These are phyloP conservation scores for Tylopilus sp. DNA, from an alignment of 768 basidiomycete species.

Conservation along the genomic window DNA sequence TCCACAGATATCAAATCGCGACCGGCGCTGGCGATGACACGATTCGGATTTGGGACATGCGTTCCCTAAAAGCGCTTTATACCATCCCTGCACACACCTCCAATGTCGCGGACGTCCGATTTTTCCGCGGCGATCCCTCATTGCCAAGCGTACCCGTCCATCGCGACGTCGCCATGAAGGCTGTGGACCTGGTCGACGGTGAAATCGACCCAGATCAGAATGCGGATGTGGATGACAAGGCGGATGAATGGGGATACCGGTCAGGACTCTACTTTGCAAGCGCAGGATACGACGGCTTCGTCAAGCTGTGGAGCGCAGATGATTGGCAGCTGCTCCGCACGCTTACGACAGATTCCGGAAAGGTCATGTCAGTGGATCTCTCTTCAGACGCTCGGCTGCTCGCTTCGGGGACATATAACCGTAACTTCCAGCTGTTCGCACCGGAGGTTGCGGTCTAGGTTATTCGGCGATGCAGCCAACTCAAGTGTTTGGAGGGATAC, in stretches of 20 bases:
- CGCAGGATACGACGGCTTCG: conserved; percentile 90
- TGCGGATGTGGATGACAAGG: conserved; percentile 24
- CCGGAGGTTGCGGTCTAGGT: conserved; percentile 53
- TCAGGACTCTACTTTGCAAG: conserved; percentile 92
- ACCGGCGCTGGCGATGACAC: conserved; percentile 98
- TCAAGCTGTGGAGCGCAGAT: conserved; percentile 96
- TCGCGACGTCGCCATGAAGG: conserved; percentile 52
- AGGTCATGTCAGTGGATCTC: conserved; percentile 97
- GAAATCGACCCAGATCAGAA: conserved; percentile 29
- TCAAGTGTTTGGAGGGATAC: conserved; percentile 29
- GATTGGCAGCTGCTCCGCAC: conserved; percentile 93
- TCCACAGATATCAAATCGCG: conserved; percentile 89
- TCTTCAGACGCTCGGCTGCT: conserved; percentile 78
- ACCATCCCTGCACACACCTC: conserved; percentile 96
- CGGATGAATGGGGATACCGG: conserved; percentile 74
- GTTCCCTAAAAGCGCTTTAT: conserved; percentile 87
- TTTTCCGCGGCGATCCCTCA: conserved; percentile 71
- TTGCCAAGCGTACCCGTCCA: conserved; percentile 40
- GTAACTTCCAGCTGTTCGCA: conserved; percentile 91
- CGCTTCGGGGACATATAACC: conserved; percentile 88
- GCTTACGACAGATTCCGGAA: conserved; percentile 92
- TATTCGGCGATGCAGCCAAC: conserved; percentile 8
- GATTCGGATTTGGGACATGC: conserved; percentile 98
- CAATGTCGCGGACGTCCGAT: conserved; percentile 92
- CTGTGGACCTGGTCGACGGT: conserved; percentile 31